Percentiles rank a stretch among this genome's conserved stretches.
phyloP scores from a whole-genome alignment of 2,329 filamentous ascomycete genomes.

The Bretziella fagacearum region DNA sequence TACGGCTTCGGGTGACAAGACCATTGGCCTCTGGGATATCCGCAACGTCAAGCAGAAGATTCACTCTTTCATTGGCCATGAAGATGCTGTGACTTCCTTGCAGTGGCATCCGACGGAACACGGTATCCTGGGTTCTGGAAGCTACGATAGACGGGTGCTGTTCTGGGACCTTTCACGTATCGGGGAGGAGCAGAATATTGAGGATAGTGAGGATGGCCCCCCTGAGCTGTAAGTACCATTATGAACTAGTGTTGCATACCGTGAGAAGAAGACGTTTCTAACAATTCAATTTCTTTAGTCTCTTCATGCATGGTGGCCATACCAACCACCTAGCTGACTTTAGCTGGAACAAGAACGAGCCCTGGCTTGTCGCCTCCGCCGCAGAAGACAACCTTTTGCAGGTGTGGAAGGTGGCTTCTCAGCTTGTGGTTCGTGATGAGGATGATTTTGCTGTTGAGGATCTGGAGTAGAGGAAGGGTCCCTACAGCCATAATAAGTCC shows the following conservation, averaged over 20 bases:
- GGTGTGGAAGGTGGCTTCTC: slow-evolving; percentile 76
- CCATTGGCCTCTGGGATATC: slow-evolving; percentile 87
- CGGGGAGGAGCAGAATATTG: slow-evolving; percentile 85
- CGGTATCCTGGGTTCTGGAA: slow-evolving; percentile 73
- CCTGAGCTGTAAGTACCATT: slow-evolving; percentile 62
- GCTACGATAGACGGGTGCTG: slow-evolving; percentile 82
- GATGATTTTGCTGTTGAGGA: slow-evolving; percentile 62
- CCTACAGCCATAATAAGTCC: neutral
- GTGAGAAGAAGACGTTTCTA: neutral
- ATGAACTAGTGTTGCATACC: neutral
- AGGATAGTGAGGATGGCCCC: slow-evolving; percentile 86
- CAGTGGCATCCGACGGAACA: slow-evolving; percentile 90
- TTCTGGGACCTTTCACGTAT: slow-evolving; percentile 92
- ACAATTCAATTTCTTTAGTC: slow-evolving; percentile 28
- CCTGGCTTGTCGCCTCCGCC: slow-evolving; percentile 89
- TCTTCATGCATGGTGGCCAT: slow-evolving; percentile 98
- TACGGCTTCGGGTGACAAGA: slow-evolving; percentile 89
- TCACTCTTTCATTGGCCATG: slow-evolving; percentile 77
- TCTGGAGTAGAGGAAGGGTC: slow-evolving; percentile 29
- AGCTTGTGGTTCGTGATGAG: slow-evolving; percentile 63
- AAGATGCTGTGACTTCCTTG: slow-evolving; percentile 76
- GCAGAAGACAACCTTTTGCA: slow-evolving; percentile 95
- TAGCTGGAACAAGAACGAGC: slow-evolving; percentile 92
- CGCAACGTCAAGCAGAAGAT: slow-evolving; percentile 80
- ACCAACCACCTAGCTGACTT: slow-evolving; percentile 95